Evolutionary conservation across 2,329 filamentous ascomycete species (phyloP), one percentile per base, ranked within the genome.

Genomic region (Exophiala bonariae): DNA sequence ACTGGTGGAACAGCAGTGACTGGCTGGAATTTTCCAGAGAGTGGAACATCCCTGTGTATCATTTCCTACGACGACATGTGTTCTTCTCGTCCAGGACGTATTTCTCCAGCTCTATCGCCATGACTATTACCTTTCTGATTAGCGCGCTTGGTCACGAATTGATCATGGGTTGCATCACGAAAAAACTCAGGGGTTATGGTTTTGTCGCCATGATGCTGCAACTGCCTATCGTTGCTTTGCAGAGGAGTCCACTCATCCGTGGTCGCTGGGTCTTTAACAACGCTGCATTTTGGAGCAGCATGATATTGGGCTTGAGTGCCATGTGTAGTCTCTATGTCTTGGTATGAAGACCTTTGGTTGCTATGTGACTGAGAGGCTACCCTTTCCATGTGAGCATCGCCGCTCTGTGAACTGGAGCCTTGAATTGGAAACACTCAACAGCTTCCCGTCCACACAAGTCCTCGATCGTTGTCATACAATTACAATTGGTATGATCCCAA

Each of bases 21-120:
- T 76, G 73, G 72, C 86, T 97, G 65, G 91, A 96, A 69, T 99
- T 97, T 70, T 91, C 85, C 9, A 83, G 90, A 56, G 88, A 96
- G 73, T 97, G 93, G 92, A 97, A 97, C 66, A 82, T 95, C n/a
- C 92, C 92, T 35, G 92, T 96, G 5, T 93, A 97, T 71, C 87
- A 91, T 63, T 99, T 96, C 73, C 86, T 97, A 61, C 85, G 91
- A 6, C 81, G 93, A 18, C 93, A 99, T 68, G 92, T 99, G 55
- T 99, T 97, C 70, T 86, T 83, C 47, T 90, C 90, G 2, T 87
- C 85, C 10, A 78, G 87, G 8, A 82, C 84, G 10, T 83, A 86
- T 58, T 84, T 95, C 60, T 91, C 89, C 16, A 82, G 84, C 47
- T 77, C 80, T 13, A 76, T 86, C 47, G 91, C 93, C 19, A 97